phyloP scores from a whole-genome alignment of 2,329 filamentous ascomycete species.

The Aaosphaeria pasadenensis region DNA sequence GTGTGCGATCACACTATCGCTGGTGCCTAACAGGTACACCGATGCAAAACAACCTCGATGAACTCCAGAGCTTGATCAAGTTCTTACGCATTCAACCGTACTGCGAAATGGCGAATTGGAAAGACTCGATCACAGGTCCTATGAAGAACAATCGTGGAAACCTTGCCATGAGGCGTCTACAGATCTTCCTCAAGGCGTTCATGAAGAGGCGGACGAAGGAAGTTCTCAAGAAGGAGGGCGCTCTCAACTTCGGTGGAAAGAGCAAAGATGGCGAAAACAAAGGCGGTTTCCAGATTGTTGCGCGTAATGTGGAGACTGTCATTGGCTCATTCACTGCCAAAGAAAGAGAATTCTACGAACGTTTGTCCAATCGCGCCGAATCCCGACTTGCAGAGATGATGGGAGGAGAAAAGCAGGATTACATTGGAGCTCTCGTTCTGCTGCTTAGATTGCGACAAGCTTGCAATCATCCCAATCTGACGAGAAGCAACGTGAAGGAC shows the following conservation, averaged over 20 bases:
- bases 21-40: conserved; percentile 97
- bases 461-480: conserved; percentile 89
- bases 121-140: conserved; percentile 82
- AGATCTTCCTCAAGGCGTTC: conserved; percentile 82
- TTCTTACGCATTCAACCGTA: conserved; percentile 93
- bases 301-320: conserved; percentile 81
- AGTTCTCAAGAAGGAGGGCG: conserved; percentile 84
- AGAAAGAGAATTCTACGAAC: conserved; percentile 82
- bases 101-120: conserved; percentile 82
- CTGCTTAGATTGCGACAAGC: conserved; percentile 88
- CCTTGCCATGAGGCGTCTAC: conserved; percentile 81
- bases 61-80: conserved; percentile 87
- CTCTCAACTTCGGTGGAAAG: conserved; percentile 73
- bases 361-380: conserved; percentile 80
- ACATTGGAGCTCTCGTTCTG: conserved; percentile 89
- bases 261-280: conserved; percentile 53
- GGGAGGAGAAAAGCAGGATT: conserved; percentile 74
- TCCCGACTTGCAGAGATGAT: conserved; percentile 87
- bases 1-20: conserved; percentile 78
- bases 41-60: conserved; percentile 97
- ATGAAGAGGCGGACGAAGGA: conserved; percentile 99
- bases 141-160: conserved; percentile 88
- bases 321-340: conserved; percentile 73
- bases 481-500: conserved; percentile 78
- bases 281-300: conserved; percentile 83